Base-by-base conservation (phyloP, 1,284 basidiomycete genomes). In the Heliocybe sulcata region DNA sequence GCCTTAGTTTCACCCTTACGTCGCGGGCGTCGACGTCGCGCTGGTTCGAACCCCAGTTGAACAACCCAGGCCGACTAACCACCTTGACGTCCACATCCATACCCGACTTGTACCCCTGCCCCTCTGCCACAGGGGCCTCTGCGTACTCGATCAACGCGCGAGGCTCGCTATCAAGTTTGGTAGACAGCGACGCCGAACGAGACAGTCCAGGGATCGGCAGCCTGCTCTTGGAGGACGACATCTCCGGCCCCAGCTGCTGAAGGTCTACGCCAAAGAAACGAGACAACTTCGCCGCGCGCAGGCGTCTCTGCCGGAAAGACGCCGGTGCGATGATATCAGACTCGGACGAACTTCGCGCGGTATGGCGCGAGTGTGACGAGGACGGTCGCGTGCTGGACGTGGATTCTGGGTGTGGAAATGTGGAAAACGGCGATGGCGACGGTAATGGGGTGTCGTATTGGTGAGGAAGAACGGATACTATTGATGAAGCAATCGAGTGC, bases 211-310 rank as follows among this genome's bases (percentile, higher is more conserved):
- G 4, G 19, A 16, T 6, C 6, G 38, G 16, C 6, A 42, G 6
- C 16, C 19, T 16, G 3, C 6, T 16, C 38, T 42, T 42, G 16
- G 38, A 42, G 16, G 38, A 42, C 19, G 16, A 4, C 38, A 42
- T 20, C 16, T 42, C 38, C 12, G 47, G 47, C 47, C n/a, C 47
- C 12, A 29, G 47, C 11, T 49, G 20, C 16, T 26, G 47, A 49
- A 49, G 47, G 23, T 68, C 71, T 29, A 84, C 80, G 4, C 82
- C 83, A 63, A 85, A 83, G 65, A 83, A 83, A 45, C 74, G 73
- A 8, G 76, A 72, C 49, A 83, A 67, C 64, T 83, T 83, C 55
- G 75, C 76, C 20, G 75, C 77, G 38, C 80, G 74, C n/a, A 72
- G 65, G 16, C 76, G 70, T 20, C 76, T 73, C 53, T 73, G 69